Evolutionary conservation across 2,329 filamentous ascomycete species (phyloP), one percentile per base, ranked within the genome.

Genomic region (Aaosphaeria arxii): DNA sequence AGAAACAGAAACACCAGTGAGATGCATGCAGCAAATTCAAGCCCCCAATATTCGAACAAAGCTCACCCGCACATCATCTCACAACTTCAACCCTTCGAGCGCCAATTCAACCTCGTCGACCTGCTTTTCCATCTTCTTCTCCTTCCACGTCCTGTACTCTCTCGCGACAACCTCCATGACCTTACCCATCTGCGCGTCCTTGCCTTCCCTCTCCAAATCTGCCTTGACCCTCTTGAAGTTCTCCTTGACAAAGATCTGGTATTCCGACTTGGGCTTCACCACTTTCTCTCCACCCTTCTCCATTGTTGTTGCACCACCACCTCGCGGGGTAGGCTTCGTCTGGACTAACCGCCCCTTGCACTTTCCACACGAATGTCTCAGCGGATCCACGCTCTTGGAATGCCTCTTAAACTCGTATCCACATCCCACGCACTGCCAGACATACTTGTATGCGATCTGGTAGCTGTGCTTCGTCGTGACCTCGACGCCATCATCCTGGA

Each of bases 381-480:
- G 64, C 0, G 86, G 79, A 66, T 96, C 84, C 56, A 97, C 88
- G 64, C 88, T 94, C 71, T 87, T 89, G 11, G 86, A 91, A 69
- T 97, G 92, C 4, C 92, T 78, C 63, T 91, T 88, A 67, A 88
- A 95, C 65, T 88, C 85, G 31, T 80, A 72, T 0, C 75, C 79
- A 64, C 94, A 97, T 3, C 63, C 68, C 4, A 67, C 73, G 66
- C 92, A 97, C 39, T 80, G 76, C 92, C 94, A 97, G 17, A 91
- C 73, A 65, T 92, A 99, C 73, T 92, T 95, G 74, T 89, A 96
- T 58, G 91, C 87, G 61, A 97, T 97, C 43, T 86, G 81, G 68
- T 96, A 99, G 31, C 77, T 81, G 70, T 99, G 92, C 64, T 89
- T 95, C 0, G 91, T 96, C 1, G 91, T 96, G 17, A 97, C 89